Base-by-base conservation (phyloP, 495 filamentous ascomycete genomes). In the Cercophora samala region DNA sequence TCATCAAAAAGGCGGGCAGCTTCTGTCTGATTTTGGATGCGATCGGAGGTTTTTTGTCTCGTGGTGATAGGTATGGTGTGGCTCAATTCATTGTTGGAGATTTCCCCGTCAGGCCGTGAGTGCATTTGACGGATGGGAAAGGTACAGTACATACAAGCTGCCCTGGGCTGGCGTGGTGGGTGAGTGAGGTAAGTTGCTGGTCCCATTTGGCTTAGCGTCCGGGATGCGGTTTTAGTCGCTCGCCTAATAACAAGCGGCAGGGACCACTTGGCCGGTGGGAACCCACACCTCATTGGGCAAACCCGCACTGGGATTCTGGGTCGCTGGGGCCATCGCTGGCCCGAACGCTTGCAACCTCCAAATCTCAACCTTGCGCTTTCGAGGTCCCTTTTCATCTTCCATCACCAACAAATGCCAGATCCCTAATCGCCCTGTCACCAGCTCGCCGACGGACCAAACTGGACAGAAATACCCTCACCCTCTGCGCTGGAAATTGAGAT, bases 331-430 rank as follows among this genome's bases (percentile, higher is more conserved):
- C 37, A 46, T 46, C 37, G 37, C 37, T 46, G 67, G 66, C 64
- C 71, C 68, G 68, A 62, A 66, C 68, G 70, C 69, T 46, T 69
- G 66, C 73, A 70, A 74, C 74, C 59, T 62, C 75, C 73, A 75
- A 74, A 77, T 77, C 76, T 73, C 73, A 62, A 70, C 73, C 73
- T 70, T 68, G 68, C 66, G 69, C 65, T 74, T 75, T 73, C 64
- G 64, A 74, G 70, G 68, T 72, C 71, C 70, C 73, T 73, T 69
- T 77, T 67, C 70, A 69, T 66, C 69, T 64, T 73, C 70, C 69
- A 64, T 66, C 67, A 63, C 63, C 70, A 68, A 73, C 62, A 69
- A 60, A 22, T 63, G n/a, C 26, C 66, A 23, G 8, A 25, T 53
- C 13, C 65, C 58, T 53, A 32, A 70, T 26, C 22, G 15, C 53